Evolutionary conservation across 2,329 filamentous ascomycete genomes (phyloP).

Genomic region (Tympanopsis confertula): DNA sequence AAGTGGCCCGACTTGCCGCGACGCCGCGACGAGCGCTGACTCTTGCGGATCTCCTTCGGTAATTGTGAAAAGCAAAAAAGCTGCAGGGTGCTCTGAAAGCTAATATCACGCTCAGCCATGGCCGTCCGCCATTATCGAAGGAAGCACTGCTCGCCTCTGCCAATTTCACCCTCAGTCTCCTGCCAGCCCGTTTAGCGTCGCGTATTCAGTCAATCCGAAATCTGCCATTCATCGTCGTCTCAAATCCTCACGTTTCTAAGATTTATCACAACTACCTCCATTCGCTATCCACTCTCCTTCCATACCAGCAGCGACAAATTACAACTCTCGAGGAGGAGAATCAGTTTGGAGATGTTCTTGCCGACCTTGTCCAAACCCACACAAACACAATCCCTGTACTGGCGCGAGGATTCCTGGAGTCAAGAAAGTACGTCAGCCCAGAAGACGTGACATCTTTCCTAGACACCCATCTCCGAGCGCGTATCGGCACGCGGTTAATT

Average conservation of each 20-base stretch:
- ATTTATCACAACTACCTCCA: constrained; percentile 97
- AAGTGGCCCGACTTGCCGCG: constrained; percentile 68
- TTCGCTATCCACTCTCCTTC: constrained; percentile 78
- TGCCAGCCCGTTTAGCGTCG: constrained; percentile 84
- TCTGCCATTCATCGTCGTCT: constrained; percentile 92
- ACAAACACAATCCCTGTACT: constrained; percentile 88
- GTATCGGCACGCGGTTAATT: constrained; percentile 87
- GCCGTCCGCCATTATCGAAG: constrained; percentile 72
- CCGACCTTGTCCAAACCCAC: constrained; percentile 90
- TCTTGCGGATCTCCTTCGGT: constrained; percentile 81
- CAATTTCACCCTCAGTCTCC: constrained; percentile 86
- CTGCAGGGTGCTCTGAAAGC: constrained; percentile 2
- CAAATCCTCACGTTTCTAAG: constrained; percentile 86
- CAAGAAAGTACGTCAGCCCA: constrained; percentile 75
- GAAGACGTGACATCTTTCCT: constrained; percentile 80
- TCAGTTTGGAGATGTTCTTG: constrained; percentile 81
- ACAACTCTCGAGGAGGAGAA: constrained; percentile 76
- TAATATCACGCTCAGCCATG: constrained; percentile 34
- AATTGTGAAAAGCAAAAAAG: constrained; percentile 12
- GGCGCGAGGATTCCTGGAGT: constrained; percentile 86
- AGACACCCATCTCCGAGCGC: constrained; percentile 82
- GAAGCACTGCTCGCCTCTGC: constrained; percentile 76
- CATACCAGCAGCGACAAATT: constrained; percentile 55
- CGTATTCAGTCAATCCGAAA: constrained; percentile 88
- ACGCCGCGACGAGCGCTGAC: constrained; percentile 72